Conservation (phyloP, 345 rosid species). For the Eucalyptus erythrocorys region DNA sequence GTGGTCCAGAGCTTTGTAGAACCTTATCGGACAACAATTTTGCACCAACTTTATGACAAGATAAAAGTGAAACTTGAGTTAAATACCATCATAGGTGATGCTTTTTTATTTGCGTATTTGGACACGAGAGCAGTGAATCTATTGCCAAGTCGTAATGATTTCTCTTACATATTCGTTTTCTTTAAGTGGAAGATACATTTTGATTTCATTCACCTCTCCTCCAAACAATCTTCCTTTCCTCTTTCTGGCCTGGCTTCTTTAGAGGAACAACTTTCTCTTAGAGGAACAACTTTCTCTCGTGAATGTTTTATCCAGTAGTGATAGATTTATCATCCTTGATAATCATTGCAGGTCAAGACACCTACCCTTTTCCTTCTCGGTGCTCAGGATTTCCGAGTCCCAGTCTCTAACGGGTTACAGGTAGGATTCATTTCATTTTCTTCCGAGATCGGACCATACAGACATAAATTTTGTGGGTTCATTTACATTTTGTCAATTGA, state of each 20-base stretch:
- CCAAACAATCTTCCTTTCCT: neutral
- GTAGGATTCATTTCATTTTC: slow-evolving; percentile 19
- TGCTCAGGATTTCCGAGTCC: slow-evolving; percentile 84
- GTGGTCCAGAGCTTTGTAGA: neutral
- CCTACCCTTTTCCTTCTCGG: slow-evolving; percentile 81
- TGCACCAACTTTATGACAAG: neutral
- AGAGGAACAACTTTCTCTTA: neutral
- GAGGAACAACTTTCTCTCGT: neutral
- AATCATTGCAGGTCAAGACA: slow-evolving; percentile 66
- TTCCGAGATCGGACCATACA: neutral
- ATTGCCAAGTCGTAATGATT: neutral
- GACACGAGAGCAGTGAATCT: neutral
- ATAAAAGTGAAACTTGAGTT: neutral
- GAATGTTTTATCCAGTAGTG: neutral
- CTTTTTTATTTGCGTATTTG: neutral
- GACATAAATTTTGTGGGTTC: neutral
- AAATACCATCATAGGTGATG: neutral
- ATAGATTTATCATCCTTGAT: neutral
- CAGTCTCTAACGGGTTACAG: slow-evolving; percentile 69
- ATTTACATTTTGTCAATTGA: neutral
- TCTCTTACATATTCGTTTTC: neutral
- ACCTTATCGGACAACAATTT: neutral
- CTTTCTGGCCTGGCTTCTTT: neutral
- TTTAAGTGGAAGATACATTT: neutral
- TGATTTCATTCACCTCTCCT: neutral